Evolutionary conservation across 2,329 filamentous ascomycete species (phyloP).

Genomic region (Blastomyces silverae): DNA sequence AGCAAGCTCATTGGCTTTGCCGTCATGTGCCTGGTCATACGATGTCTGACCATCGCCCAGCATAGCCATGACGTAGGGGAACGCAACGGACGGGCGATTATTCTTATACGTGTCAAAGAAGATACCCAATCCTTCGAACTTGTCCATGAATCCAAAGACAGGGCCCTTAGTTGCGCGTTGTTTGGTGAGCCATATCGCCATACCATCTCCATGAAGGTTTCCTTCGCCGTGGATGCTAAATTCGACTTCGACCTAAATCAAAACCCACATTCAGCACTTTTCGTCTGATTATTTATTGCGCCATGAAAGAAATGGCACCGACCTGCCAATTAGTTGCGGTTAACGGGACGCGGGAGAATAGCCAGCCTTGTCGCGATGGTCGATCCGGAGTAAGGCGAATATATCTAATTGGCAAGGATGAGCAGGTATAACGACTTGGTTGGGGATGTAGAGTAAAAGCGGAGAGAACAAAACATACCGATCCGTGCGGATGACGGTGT

Average conservation of each 20-base stretch:
- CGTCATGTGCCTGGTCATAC: conserved; percentile 92
- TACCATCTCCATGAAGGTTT: conserved; percentile 88
- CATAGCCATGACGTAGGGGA: conserved; percentile 99
- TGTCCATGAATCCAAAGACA: conserved; percentile 82
- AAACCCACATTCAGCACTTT: conserved; percentile 9
- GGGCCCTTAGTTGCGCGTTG: conserved; percentile 71
- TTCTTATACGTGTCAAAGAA: conserved; percentile 99
- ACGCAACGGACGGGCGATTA: conserved; percentile 88
- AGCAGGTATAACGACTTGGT: conserved; percentile 23
- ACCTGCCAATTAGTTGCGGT: conserved; percentile 98
- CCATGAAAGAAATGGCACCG: conserved; percentile 21
- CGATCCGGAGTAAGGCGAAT: conserved; percentile 87
- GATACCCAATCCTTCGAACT: conserved; percentile 87
- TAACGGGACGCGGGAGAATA: conserved; percentile 87
- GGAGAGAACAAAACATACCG: conserved; percentile 36
- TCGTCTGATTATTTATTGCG: conserved; percentile 2
- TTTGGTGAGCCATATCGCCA: conserved; percentile 97
- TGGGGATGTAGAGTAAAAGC: neutral
- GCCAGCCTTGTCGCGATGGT: conserved; percentile 83
- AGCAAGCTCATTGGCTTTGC: conserved; percentile 84
- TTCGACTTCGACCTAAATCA: conserved; percentile 69
- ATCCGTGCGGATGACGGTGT: conserved; percentile 72
- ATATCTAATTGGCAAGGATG: conserved; percentile 53
- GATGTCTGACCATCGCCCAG: conserved; percentile 78
- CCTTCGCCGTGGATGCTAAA: conserved; percentile 89